These are phyloP conservation scores for Russula sp. DNA, from an alignment of 768 basidiomycete genomes.

Conservation along the genomic window DNA sequence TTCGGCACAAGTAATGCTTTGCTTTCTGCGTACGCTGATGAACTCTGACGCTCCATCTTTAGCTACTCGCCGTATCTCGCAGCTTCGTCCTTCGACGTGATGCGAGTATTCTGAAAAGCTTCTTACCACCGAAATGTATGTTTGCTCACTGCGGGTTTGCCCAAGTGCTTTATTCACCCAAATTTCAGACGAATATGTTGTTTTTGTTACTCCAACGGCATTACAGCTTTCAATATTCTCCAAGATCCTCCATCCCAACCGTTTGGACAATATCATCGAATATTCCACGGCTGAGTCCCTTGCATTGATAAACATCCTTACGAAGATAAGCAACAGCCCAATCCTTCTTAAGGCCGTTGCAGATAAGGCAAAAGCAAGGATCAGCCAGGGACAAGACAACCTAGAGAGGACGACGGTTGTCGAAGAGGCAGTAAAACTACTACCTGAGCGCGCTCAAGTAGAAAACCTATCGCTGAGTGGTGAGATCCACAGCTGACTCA, in stretches of 20 bases:
- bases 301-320: conserved; percentile 69
- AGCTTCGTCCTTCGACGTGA: conserved; percentile 91
- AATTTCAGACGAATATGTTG: conserved; percentile 85
- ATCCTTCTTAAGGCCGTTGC: conserved; percentile 75
- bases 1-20: conserved; percentile 53
- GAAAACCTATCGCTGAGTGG: conserved; percentile 79
- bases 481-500: conserved; percentile 25
- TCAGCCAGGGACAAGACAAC: conserved; percentile 28
- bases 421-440: conserved; percentile 50
- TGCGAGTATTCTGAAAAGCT: conserved; percentile 70
- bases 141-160: background rate
- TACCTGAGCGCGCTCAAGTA: conserved; percentile 52
- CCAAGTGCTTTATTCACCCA: background rate
- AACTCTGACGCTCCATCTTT: background rate
- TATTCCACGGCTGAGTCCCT: conserved; percentile 71
- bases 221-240: conserved; percentile 76
- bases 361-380: conserved; percentile 47
- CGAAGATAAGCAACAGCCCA: conserved; percentile 91
- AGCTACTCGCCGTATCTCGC: conserved; percentile 69
- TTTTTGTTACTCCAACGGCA: conserved; percentile 86
- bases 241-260: conserved; percentile 64
- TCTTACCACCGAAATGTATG: conserved; percentile 88
- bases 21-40: background rate
- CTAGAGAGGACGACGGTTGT: conserved; percentile 43
- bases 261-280: conserved; percentile 59